Percentiles rank a stretch among this genome's conserved stretches.
Evolutionary conservation across 1,139 yeast genomes (phyloP).

Genomic region (Debaryomycetaceae sp.): DNA sequence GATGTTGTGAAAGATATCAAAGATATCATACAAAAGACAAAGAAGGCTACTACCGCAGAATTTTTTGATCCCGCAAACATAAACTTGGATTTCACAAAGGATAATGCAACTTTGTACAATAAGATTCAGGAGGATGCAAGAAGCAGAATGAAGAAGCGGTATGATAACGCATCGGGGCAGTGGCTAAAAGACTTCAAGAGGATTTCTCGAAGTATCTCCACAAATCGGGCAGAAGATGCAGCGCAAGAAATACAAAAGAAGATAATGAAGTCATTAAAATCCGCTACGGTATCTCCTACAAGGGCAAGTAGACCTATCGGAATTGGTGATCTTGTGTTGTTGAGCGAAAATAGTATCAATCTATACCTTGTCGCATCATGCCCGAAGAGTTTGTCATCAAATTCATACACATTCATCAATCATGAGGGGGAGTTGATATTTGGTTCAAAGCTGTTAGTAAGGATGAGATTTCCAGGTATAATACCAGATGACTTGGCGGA

Average conservation of each 20-base stretch:
- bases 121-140: constrained; percentile 14
- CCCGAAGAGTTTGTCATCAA: constrained; percentile 25
- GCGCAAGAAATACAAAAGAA: constrained; percentile 8
- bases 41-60: neutral
- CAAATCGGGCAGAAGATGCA: constrained; percentile 1
- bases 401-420: constrained; percentile 49
- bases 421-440: constrained; percentile 55
- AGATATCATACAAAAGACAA: constrained; percentile 2
- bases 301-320: constrained; percentile 21
- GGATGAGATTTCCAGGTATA: constrained; percentile 52
- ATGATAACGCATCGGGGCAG: constrained; percentile 14
- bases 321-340: constrained; percentile 40
- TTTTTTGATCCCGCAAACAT: constrained; percentile 11
- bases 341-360: constrained; percentile 26
- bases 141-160: constrained; percentile 17
- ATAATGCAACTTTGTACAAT: constrained; percentile 10
- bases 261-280: constrained; percentile 13
- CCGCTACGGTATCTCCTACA: constrained; percentile 24
- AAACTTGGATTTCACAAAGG: constrained; percentile 7
- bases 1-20: neutral
- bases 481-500: constrained; percentile 31
- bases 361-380: constrained; percentile 31
- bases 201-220: neutral
- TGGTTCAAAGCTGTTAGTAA: constrained; percentile 43
- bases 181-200: constrained; percentile 16